These are phyloP conservation scores for Russula abietina DNA, from an alignment of 768 basidiomycete species.

Conservation along the genomic window DNA sequence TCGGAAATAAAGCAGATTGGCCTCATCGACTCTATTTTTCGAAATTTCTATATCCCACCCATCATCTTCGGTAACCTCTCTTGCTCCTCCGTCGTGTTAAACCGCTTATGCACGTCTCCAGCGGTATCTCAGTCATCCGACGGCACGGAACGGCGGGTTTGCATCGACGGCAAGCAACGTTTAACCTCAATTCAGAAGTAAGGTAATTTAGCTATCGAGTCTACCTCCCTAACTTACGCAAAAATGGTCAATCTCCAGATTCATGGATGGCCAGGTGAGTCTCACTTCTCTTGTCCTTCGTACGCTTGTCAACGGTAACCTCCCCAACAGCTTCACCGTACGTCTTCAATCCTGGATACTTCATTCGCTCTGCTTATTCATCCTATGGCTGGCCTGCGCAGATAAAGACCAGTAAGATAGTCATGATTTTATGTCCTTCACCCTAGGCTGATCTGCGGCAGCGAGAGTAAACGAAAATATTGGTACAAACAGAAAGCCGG, in stretches of 20 bases:
- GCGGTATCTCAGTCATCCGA: conserved; percentile 38
- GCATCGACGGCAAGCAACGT: conserved; percentile 72
- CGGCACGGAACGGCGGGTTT: conserved; percentile 42
- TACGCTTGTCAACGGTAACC: neutral
- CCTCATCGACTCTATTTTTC: conserved; percentile 58
- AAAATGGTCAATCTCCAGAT: conserved; percentile 35
- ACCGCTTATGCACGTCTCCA: conserved; percentile 25
- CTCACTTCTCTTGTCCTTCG: neutral
- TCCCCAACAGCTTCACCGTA: conserved; percentile 15
- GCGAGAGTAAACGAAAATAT: conserved; percentile 29
- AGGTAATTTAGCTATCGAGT: conserved; percentile 1
- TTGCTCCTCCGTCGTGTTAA: neutral
- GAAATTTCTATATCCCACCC: conserved; percentile 62
- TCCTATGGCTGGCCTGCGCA: conserved; percentile 19
- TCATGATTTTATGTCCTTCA: too few species aligned
- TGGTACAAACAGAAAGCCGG: conserved; percentile 33
- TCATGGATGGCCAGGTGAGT: conserved; percentile 51
- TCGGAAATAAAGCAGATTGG: conserved; percentile 51
- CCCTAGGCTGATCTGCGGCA: neutral
- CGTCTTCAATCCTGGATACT: neutral
- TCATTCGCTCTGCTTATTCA: neutral
- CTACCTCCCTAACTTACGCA: neutral
- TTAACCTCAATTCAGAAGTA: conserved; percentile 60
- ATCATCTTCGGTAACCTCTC: conserved; percentile 53
- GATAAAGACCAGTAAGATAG: conserved; percentile 38